These are phyloP conservation scores for Venturia nashicola DNA, from an alignment of 2,329 filamentous ascomycete genomes.

Conservation along the genomic window DNA sequence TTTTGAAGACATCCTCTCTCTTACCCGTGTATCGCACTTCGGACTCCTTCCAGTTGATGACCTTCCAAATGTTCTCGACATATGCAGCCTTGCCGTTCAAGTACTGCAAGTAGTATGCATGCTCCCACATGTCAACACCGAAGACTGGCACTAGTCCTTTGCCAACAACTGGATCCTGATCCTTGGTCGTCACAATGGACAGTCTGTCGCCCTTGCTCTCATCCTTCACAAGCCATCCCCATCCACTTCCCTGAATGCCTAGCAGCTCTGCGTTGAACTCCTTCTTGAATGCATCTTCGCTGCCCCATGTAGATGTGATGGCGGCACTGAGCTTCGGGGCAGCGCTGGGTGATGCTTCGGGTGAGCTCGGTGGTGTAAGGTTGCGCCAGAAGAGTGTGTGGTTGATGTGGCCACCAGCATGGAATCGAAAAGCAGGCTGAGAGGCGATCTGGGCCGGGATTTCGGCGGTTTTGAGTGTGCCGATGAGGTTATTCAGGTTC, in stretches of 20 bases:
- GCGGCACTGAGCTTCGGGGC: slow-evolving; percentile 46
- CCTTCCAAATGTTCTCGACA: slow-evolving; percentile 63
- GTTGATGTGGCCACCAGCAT: slow-evolving; percentile 87
- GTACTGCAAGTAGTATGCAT: slow-evolving; percentile 83
- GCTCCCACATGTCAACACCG: slow-evolving; percentile 87
- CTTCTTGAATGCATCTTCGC: slow-evolving; percentile 50
- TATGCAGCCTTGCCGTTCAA: slow-evolving; percentile 65
- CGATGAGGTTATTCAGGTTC: slow-evolving; percentile 57
- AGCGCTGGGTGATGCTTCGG: slow-evolving; percentile 45
- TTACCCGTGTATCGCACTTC: slow-evolving; percentile 48
- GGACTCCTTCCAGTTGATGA: slow-evolving; percentile 65
- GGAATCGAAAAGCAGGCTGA: slow-evolving; percentile 68
- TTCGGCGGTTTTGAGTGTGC: slow-evolving; percentile 49
- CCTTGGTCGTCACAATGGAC: slow-evolving; percentile 68
- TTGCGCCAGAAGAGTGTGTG: slow-evolving; percentile 90
- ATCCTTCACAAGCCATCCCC: slow-evolving; percentile 74
- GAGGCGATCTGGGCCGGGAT: slow-evolving; percentile 53
- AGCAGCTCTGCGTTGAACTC: slow-evolving; percentile 55
- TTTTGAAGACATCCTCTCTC: slow-evolving; percentile 25
- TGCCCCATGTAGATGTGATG: slow-evolving; percentile 57
- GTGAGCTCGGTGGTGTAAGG: slow-evolving; percentile 48
- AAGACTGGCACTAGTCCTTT: slow-evolving; percentile 54
- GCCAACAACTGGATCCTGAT: slow-evolving; percentile 65
- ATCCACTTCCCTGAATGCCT: slow-evolving; percentile 70
- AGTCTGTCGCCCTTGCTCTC: slow-evolving; percentile 35